These are phyloP conservation scores for Nidularia pulvinata DNA, from an alignment of 768 basidiomycete species.

Conservation along the genomic window DNA sequence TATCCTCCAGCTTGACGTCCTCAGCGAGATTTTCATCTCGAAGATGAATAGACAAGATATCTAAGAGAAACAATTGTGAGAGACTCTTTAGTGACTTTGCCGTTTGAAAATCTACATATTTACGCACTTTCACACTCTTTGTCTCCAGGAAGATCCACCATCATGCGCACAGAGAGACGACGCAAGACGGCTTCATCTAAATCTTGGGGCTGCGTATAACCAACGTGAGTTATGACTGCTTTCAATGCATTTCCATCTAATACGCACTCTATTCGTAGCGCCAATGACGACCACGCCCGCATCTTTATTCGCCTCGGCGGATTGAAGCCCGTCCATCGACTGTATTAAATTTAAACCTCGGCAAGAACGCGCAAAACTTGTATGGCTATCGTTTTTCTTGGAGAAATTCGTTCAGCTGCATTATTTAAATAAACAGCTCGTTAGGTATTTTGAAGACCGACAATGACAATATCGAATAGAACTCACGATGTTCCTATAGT, in stretches of 20 bases:
- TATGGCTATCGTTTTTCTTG: neutral
- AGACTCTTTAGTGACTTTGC: too few species aligned
- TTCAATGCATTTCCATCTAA: neutral
- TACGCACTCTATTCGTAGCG: slow-evolving; percentile 13
- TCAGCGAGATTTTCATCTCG: slow-evolving; percentile 5
- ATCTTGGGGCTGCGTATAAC: slow-evolving; percentile 8
- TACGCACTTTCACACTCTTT: slow-evolving; percentile 2
- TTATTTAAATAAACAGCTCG: neutral
- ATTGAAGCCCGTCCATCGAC: slow-evolving; percentile 14
- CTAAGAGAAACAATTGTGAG: neutral
- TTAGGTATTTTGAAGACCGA: neutral
- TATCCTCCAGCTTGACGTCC: slow-evolving; percentile 2
- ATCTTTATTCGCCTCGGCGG: slow-evolving; percentile 9
- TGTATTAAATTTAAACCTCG: neutral
- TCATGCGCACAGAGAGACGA: slow-evolving; percentile 5
- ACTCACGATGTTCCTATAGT: slow-evolving; percentile 3
- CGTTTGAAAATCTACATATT: too few species aligned
- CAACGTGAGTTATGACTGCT: neutral
- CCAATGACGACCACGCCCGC: slow-evolving; percentile 10
- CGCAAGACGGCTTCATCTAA: slow-evolving; percentile 11
- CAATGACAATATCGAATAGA: neutral
- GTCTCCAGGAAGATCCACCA: slow-evolving; percentile 5
- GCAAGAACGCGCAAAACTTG: too few species aligned
- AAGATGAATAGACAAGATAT: neutral
- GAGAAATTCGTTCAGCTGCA: slow-evolving; percentile 10